Evolutionary conservation across 306 rosid genomes (phyloP).

Genomic region (Vigna mungo): DNA sequence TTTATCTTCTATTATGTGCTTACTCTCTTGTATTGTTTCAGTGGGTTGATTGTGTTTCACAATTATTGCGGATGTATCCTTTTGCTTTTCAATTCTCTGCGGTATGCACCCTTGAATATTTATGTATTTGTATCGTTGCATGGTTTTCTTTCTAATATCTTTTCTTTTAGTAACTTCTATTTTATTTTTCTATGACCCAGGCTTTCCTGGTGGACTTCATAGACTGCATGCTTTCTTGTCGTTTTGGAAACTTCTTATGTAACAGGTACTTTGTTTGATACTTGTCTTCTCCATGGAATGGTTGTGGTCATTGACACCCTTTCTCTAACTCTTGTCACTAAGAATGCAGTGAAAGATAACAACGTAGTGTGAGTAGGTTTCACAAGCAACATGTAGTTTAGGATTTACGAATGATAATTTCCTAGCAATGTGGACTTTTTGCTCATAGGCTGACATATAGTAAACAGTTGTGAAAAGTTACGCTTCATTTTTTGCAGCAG

Average conservation of each 20-base stretch:
- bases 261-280: constrained; percentile 66
- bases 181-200: constrained; percentile 51
- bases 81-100: constrained; percentile 93
- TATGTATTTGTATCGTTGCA: constrained; percentile 38
- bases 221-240: constrained; percentile 86
- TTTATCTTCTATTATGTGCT: constrained; percentile 33
- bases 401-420: constrained; percentile 14
- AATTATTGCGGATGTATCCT: constrained; percentile 94
- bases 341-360: constrained; percentile 17
- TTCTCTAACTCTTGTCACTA: constrained; percentile 32
- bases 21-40: constrained; percentile 55
- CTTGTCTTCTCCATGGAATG: constrained; percentile 33
- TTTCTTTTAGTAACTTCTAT: constrained; percentile 21
- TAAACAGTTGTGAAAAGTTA: background rate
- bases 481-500: background rate
- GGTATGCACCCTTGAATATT: constrained; percentile 55
- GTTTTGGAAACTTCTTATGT: constrained; percentile 96
- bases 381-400: constrained; percentile 38
- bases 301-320: constrained; percentile 41
- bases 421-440: constrained; percentile 4
- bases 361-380: constrained; percentile 34
- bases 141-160: constrained; percentile 16
- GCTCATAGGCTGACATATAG: background rate
- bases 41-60: constrained; percentile 99
- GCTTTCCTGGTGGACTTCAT: constrained; percentile 92